Evolutionary conservation across 2,329 filamentous ascomycete genomes (phyloP).

Genomic region (Atkinsonella hypoxylon): DNA sequence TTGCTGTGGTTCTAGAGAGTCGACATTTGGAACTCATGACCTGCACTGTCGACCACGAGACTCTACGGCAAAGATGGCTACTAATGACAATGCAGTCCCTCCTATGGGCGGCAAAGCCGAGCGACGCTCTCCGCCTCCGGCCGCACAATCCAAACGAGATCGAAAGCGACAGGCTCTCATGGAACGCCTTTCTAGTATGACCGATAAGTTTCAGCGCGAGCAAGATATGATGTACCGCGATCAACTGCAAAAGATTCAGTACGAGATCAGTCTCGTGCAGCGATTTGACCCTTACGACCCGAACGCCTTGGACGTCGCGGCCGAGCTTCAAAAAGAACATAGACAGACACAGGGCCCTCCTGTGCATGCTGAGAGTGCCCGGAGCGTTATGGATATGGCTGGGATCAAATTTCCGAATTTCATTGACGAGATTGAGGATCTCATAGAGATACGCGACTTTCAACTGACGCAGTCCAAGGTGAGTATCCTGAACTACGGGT

Average conservation of each 20-base stretch:
- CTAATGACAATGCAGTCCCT: slow-evolving; percentile 24
- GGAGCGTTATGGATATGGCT: slow-evolving; percentile 58
- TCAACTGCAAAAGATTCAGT: slow-evolving; percentile 83
- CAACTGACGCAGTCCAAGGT: slow-evolving; percentile 75
- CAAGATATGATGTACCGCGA: slow-evolving; percentile 77
- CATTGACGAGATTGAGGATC: slow-evolving; percentile 74
- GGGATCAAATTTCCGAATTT: slow-evolving; percentile 80
- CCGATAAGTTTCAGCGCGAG: slow-evolving; percentile 66
- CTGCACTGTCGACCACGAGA: background rate
- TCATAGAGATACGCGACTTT: slow-evolving; percentile 77
- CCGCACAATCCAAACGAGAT: slow-evolving; percentile 69
- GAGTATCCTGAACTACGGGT: slow-evolving; percentile 20
- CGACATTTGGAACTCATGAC: background rate
- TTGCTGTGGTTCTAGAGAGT: background rate
- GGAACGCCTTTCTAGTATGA: slow-evolving; percentile 66
- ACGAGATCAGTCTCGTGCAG: slow-evolving; percentile 76
- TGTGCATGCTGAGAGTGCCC: slow-evolving; percentile 28
- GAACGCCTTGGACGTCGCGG: slow-evolving; percentile 60
- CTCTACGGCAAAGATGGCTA: slow-evolving; percentile 21
- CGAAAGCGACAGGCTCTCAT: slow-evolving; percentile 75
- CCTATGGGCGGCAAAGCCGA: slow-evolving; percentile 22
- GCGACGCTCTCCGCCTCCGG: slow-evolving; percentile 23
- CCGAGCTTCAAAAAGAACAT: slow-evolving; percentile 46
- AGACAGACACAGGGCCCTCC: slow-evolving; percentile 31
- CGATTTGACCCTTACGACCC: slow-evolving; percentile 71